Base-by-base conservation (phyloP, 768 basidiomycete species). In the Agaricus sinodeliciosus region DNA sequence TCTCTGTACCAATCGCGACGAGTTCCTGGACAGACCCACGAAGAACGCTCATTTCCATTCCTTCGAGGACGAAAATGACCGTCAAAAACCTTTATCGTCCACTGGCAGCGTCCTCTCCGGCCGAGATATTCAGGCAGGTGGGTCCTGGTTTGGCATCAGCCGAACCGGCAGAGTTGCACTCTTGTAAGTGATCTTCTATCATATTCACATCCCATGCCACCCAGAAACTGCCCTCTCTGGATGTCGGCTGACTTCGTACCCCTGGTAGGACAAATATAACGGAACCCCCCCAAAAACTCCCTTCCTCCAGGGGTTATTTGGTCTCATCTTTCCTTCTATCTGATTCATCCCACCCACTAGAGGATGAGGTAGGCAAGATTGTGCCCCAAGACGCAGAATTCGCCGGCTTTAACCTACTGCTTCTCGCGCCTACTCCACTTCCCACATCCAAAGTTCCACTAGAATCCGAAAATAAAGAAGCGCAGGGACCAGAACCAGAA, bases 401-500 rank as follows among this genome's bases (percentile, higher is more conserved):
- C 63, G 85, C 89, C 43, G 90, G 90, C 2, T 92, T 93, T 76
- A 92, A 91, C 66, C 65, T 91, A 26, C 71, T 90, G 54, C 77
- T 90, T 54, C 71, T 92, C 54, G 70, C 77, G 19, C 78, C 83
- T 57, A 46, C 60, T 50, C 57, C 59, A 51, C 60, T 61, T 40
- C 62, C 63, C 57, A 61, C 53, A 41, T 43, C 45, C 51, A 36
- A 59, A 31, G 60, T 82, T 42, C 39, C 40, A 27, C 41, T 34
- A 41, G 44, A 46, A 39, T 46, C 36, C 34, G 34, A 12, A 22
- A 22, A 22, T 22, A 22, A 22, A 46, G 51, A 47, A 47, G 45
- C 12, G 19, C 44, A 40, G 18, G 44, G n/a, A 39, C 44, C 22
- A 42, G 43, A 47, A 31, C 44, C 27, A 46, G 45, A 54, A 41